Evolutionary conservation across 179 eudicot genomes (phyloP).

Genomic region (Beta macrorhiza): DNA sequence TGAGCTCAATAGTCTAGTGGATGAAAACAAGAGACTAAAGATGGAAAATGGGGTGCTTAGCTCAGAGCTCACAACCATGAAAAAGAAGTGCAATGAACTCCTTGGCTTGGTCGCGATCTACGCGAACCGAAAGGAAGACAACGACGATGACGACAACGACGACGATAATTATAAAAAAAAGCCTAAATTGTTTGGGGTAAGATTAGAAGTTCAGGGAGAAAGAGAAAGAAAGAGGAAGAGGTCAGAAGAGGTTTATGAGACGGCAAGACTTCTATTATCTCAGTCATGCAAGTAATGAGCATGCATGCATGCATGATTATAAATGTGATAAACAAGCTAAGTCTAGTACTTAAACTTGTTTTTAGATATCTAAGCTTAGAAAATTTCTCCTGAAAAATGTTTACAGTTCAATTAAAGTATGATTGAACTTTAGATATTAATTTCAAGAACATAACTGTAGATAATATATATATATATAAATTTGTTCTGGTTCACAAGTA

Average conservation of each 20-base stretch:
- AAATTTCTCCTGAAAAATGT: neutral
- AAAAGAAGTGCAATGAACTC: slow-evolving; percentile 72
- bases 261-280: slow-evolving; percentile 32
- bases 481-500: slow-evolving; percentile 11
- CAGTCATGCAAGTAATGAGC: slow-evolving; percentile 44
- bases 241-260: slow-evolving; percentile 34
- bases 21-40: slow-evolving; percentile 77
- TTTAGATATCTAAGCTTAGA: neutral
- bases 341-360: neutral
- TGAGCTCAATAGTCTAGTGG: slow-evolving; percentile 48
- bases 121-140: slow-evolving; percentile 4
- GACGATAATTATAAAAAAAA: slow-evolving; percentile 30
- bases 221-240: slow-evolving; percentile 47
- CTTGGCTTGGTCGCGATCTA: slow-evolving; percentile 54
- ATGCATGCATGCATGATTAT: neutral
- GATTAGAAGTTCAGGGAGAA: slow-evolving; percentile 48
- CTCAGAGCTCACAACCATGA: slow-evolving; percentile 63
- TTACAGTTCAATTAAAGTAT: neutral
- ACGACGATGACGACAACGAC: slow-evolving; percentile 16
- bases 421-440: neutral
- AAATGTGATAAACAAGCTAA: neutral
- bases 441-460: slow-evolving; percentile 21
- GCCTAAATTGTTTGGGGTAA: slow-evolving; percentile 86
- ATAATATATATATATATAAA: slow-evolving; percentile 13
- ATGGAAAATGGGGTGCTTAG: slow-evolving; percentile 53